phyloP scores from a whole-genome alignment of 2,329 filamentous ascomycete genomes.

The Fusarium papillatum region DNA sequence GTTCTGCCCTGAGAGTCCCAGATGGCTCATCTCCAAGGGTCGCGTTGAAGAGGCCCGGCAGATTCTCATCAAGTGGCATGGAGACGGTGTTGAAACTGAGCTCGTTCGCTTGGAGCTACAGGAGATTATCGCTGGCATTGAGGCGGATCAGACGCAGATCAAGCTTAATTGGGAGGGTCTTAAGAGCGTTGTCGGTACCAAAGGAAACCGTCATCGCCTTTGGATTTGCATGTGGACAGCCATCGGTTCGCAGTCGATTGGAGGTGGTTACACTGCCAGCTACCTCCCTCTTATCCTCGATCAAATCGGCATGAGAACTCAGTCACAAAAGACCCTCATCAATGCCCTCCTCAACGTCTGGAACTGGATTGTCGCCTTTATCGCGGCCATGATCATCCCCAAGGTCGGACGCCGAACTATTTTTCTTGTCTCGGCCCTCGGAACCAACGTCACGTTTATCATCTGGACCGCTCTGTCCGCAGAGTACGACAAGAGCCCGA shows the following conservation, averaged over 20 bases:
- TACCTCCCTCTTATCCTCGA: neutral
- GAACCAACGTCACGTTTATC: neutral
- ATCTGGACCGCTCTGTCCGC: neutral
- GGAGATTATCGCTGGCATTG: constrained; percentile 44
- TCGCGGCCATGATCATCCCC: neutral
- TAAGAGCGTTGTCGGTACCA: constrained; percentile 2
- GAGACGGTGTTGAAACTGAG: constrained; percentile 50
- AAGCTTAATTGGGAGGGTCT: constrained; percentile 2
- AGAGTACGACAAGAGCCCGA: neutral
- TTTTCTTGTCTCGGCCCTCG: neutral
- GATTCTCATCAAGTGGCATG: constrained; percentile 56
- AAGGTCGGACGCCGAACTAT: neutral
- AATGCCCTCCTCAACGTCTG: neutral
- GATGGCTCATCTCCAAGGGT: constrained; percentile 50
- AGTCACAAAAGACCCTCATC: neutral
- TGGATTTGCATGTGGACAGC: constrained; percentile 9
- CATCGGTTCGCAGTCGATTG: constrained; percentile 6
- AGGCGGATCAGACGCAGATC: constrained; percentile 13
- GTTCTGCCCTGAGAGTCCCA: constrained; percentile 26
- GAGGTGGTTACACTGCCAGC: neutral
- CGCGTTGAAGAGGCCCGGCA: constrained; percentile 49
- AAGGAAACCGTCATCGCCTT: constrained; percentile 17
- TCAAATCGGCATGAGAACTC: neutral
- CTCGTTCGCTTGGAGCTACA: constrained; percentile 38
- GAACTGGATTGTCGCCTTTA: neutral